phyloP scores from a whole-genome alignment of 2,329 filamentous ascomycete genomes.

The Colletotrichum sp. region DNA sequence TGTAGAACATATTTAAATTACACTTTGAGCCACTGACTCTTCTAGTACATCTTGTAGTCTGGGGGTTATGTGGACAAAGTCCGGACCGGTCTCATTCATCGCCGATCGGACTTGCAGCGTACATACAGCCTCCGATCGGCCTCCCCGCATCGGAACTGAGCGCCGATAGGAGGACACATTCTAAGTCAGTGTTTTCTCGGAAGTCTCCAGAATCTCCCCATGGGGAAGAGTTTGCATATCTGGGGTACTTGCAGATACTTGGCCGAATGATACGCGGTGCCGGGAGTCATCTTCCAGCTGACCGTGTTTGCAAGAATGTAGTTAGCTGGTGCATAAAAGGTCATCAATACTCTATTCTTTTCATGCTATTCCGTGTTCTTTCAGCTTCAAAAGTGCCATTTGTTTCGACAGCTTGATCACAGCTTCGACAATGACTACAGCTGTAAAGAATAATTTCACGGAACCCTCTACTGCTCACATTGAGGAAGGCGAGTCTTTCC shows the following conservation, averaged over 20 bases:
- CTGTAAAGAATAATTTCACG: rapidly evolving
- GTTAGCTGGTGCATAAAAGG: background rate
- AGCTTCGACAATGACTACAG: rapidly evolving
- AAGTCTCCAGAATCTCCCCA: background rate
- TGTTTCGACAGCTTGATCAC: rapidly evolving
- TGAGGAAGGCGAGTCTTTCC: background rate
- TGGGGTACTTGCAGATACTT: background rate
- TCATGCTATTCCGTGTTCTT: rapidly evolving
- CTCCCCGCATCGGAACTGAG: background rate
- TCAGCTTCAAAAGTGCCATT: background rate
- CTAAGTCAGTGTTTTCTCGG: background rate
- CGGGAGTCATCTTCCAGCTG: background rate
- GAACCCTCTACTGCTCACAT: background rate
- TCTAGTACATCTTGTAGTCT: rapidly evolving
- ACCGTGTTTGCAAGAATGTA: background rate
- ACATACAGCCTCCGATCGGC: background rate
- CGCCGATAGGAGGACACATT: background rate
- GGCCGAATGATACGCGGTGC: background rate
- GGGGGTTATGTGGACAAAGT: background rate
- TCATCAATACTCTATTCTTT: rapidly evolving
- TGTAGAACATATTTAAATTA: rapidly evolving
- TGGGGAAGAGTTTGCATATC: background rate
- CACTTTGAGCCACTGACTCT: background rate
- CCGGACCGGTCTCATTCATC: background rate
- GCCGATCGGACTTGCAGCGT: background rate